A percentile compares a stretch with the other conserved stretches of the same genome.
phyloP scores from a whole-genome alignment of 345 rosid genomes.

The Citrus maxima region DNA sequence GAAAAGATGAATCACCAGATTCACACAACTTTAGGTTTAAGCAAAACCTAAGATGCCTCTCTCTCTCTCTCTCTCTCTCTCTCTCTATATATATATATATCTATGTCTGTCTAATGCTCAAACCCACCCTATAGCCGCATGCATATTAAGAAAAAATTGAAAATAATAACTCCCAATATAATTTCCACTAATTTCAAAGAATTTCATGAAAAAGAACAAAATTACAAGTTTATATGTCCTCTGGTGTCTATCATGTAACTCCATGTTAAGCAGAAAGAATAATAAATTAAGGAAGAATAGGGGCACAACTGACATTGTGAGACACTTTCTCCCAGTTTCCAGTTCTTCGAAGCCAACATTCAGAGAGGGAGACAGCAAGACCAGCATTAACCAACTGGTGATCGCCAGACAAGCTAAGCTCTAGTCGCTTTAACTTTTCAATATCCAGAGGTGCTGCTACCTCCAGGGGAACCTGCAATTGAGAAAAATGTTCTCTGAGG shows the following conservation, averaged over 20 bases:
- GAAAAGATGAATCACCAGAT: neutral
- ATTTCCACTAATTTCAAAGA: neutral
- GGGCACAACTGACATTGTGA: slow-evolving; percentile 38
- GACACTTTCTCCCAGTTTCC: slow-evolving; percentile 58
- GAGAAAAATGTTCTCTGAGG: slow-evolving; percentile 13
- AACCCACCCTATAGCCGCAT: neutral
- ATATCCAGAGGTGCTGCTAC: slow-evolving; percentile 58
- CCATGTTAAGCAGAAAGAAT: neutral
- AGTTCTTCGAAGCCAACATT: slow-evolving; percentile 80
- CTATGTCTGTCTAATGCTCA: neutral
- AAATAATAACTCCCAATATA: neutral
- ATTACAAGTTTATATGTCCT: neutral
- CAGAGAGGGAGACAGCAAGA: slow-evolving; percentile 83
- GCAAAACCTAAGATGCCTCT: neutral
- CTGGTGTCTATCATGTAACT: neutral
- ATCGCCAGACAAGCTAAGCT: slow-evolving; percentile 77
- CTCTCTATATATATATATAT: neutral
- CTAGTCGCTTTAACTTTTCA: slow-evolving; percentile 41
- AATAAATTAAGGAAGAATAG: neutral
- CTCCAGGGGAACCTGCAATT: slow-evolving; percentile 62
- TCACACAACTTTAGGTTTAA: neutral
- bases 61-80: neutral
- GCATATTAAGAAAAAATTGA: neutral
- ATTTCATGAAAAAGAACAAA: slow-evolving; percentile 1
- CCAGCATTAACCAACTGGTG: slow-evolving; percentile 85